phyloP scores from a whole-genome alignment of 371 early-diverging fungal species.

The Mucor plumbeus region DNA sequence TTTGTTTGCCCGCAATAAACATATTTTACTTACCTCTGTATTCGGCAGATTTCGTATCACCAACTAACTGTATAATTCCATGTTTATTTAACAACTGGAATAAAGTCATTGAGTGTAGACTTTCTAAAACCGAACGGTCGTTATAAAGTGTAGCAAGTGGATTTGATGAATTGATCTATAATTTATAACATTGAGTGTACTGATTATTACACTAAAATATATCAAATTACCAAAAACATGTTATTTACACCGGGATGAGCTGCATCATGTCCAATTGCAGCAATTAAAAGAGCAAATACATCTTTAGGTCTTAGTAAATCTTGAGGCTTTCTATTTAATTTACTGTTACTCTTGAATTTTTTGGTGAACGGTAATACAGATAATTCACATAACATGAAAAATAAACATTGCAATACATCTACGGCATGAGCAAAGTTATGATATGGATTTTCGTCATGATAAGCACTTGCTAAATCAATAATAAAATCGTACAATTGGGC shows the following conservation, averaged over 20 bases:
- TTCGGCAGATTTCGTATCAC: slow-evolving; percentile 31
- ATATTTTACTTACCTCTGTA: slow-evolving; percentile 17
- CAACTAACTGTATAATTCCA: slow-evolving; percentile 50
- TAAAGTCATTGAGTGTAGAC: slow-evolving; percentile 87
- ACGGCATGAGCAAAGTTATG: slow-evolving; percentile 89
- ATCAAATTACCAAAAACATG: slow-evolving; percentile 61
- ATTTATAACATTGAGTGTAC: neutral
- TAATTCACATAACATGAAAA: slow-evolving; percentile 70
- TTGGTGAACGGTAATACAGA: slow-evolving; percentile 49
- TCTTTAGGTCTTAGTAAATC: slow-evolving; percentile 63
- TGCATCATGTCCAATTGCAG: slow-evolving; percentile 82
- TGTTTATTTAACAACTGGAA: slow-evolving; percentile 79
- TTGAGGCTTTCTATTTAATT: slow-evolving; percentile 5
- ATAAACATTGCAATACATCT: slow-evolving; percentile 85
- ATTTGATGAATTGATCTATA: slow-evolving; percentile 47
- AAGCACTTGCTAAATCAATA: slow-evolving; percentile 62
- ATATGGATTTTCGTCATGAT: slow-evolving; percentile 77
- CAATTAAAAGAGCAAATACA: slow-evolving; percentile 72
- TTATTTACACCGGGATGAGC: slow-evolving; percentile 89
- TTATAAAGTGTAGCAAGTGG: slow-evolving; percentile 90
- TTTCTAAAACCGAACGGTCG: slow-evolving; percentile 91
- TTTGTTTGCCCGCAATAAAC: neutral
- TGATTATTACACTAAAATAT: too few relatives aligned
- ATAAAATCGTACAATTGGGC: slow-evolving; percentile 66
- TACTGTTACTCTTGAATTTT: neutral